Evolutionary conservation across 805 yeast species (phyloP).

Genomic region (Clavispora santaluciae): DNA sequence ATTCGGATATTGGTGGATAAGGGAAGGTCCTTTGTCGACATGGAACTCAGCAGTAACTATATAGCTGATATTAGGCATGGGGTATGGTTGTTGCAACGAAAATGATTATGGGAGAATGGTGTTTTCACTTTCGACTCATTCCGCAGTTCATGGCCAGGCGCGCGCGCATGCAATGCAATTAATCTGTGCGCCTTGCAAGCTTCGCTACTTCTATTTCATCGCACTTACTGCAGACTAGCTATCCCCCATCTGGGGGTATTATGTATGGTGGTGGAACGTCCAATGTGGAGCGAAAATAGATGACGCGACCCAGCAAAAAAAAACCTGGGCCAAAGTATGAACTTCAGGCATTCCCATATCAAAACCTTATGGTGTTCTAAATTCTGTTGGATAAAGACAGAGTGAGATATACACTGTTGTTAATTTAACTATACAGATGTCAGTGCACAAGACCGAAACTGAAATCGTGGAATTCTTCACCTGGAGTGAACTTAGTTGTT

Average conservation of each 20-base stretch:
- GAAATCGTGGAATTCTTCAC: neutral
- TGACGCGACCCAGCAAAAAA: too few species aligned
- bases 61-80: conserved; percentile 43
- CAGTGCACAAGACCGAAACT: neutral
- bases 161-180: neutral
- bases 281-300: too few species aligned
- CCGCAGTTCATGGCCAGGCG: neutral
- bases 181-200: too few species aligned
- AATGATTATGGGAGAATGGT: neutral
- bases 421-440: neutral
- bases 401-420: neutral
- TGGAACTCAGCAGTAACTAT: conserved; percentile 76
- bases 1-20: conserved; percentile 57
- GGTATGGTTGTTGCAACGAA: neutral
- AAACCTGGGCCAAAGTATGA: too few species aligned
- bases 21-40: conserved; percentile 64
- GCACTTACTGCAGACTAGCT: too few species aligned
- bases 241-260: too few species aligned
- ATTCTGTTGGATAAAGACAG: too few species aligned
- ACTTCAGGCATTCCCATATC: too few species aligned
- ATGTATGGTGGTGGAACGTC: too few species aligned
- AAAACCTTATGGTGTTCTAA: neutral
- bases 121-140: neutral
- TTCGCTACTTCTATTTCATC: too few species aligned
- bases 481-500: conserved; percentile 26